These are phyloP conservation scores for Strobilomyces dryophilus DNA, from an alignment of 768 basidiomycete species.

Conservation along the genomic window DNA sequence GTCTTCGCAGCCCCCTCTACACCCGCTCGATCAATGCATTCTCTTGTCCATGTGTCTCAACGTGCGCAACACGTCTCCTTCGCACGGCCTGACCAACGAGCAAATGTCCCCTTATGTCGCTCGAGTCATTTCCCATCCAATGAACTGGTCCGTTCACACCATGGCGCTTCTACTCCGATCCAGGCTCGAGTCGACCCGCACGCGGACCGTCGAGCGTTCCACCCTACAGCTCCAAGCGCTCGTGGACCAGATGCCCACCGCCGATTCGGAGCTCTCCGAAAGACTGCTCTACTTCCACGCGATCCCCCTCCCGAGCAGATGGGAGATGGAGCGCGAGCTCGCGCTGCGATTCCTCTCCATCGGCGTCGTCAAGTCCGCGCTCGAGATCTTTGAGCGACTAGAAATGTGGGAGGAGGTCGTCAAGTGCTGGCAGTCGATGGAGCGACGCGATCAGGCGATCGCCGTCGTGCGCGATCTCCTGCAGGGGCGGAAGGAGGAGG, in stretches of 20 bases:
- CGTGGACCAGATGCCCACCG: conserved; percentile 93
- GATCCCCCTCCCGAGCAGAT: conserved; percentile 80
- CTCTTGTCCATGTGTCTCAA: conserved; percentile 89
- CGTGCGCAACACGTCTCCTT: conserved; percentile 83
- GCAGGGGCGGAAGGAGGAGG: conserved; percentile 80
- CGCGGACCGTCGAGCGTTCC: conserved; percentile 90
- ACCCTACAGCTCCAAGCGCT: conserved; percentile 92
- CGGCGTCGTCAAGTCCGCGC: conserved; percentile 84
- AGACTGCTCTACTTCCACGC: conserved; percentile 77
- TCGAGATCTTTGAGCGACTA: conserved; percentile 90
- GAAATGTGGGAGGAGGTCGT: conserved; percentile 99
- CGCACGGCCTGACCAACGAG: conserved; percentile 84
- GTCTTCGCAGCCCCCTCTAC: conserved; percentile 75
- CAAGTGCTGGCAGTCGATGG: conserved; percentile 79
- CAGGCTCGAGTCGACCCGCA: conserved; percentile 82
- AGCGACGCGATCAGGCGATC: conserved; percentile 73
- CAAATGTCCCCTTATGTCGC: conserved; percentile 92
- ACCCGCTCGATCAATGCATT: conserved; percentile 92
- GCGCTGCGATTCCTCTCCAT: conserved; percentile 78
- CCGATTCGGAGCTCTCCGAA: conserved; percentile 70
- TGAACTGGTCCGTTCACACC: conserved; percentile 95
- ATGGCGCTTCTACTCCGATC: conserved; percentile 94
- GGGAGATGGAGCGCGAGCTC: conserved; percentile 92
- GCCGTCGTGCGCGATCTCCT: conserved; percentile 81
- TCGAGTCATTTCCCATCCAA: conserved; percentile 84